Evolutionary conservation across 2,329 filamentous ascomycete genomes (phyloP).

Genomic region (Cryoendolithus antarcticus): DNA sequence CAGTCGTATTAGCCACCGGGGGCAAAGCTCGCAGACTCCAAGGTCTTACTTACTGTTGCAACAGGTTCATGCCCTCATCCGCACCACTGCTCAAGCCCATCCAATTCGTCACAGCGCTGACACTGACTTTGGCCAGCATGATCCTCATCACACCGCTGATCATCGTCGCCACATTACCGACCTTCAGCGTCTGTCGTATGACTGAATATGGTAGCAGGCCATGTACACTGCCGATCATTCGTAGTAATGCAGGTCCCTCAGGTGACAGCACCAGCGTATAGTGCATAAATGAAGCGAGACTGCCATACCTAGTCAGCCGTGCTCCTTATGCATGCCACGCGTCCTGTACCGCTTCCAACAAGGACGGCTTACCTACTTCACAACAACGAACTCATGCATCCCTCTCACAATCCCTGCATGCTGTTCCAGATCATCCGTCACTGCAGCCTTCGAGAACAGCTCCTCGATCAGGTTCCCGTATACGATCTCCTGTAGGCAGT

Average conservation of each 20-base stretch:
- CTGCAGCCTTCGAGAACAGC: constrained; percentile 48
- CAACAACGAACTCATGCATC: constrained; percentile 53
- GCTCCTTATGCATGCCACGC: no score
- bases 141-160: constrained; percentile 61
- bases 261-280: constrained; percentile 61
- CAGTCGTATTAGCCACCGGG: not conserved
- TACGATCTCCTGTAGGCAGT: constrained; percentile 52
- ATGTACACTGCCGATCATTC: constrained; percentile 58
- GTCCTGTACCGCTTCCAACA: no score
- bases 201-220: constrained; percentile 59
- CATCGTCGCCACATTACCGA: constrained; percentile 74
- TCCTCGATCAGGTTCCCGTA: constrained; percentile 57
- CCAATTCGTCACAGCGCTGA: constrained; percentile 67
- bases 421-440: constrained; percentile 50
- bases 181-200: constrained; percentile 58
- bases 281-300: constrained; percentile 61
- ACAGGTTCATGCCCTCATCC: constrained; percentile 67
- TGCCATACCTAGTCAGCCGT: constrained; percentile 24
- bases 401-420: constrained; percentile 51
- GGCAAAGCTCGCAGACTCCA: not conserved
- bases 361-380: constrained; percentile 46
- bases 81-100: constrained; percentile 58
- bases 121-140: constrained; percentile 64
- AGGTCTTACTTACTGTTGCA: constrained; percentile 44
- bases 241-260: constrained; percentile 62